Evolutionary conservation across 805 yeast species (phyloP).

Genomic region (Barnettozyma wickerhamii): DNA sequence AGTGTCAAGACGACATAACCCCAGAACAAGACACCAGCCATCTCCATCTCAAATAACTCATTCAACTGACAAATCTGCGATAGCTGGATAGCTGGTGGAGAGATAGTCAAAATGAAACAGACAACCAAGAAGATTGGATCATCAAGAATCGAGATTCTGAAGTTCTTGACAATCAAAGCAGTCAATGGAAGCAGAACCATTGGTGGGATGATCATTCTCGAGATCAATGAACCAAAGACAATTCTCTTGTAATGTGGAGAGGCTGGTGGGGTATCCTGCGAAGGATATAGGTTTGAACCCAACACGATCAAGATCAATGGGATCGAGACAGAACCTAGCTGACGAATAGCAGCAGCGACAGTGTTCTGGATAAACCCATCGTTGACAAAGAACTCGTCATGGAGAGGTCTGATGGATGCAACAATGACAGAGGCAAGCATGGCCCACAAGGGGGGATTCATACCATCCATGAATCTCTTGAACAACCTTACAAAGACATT

Average conservation of each 20-base stretch:
- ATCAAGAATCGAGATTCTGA: conserved; percentile 64
- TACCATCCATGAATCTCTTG: conserved; percentile 34
- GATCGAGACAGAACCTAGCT: conserved; percentile 70
- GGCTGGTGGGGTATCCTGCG: conserved; percentile 61
- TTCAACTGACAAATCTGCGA: conserved; percentile 79
- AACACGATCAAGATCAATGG: conserved; percentile 72
- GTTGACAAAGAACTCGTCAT: conserved; percentile 51
- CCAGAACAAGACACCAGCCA: conserved; percentile 81
- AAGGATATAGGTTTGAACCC: conserved; percentile 75
- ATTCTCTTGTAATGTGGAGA: conserved; percentile 58
- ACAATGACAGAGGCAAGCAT: conserved; percentile 66
- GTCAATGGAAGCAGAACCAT: conserved; percentile 62
- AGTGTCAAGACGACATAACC: conserved; percentile 73
- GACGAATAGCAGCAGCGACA: conserved; percentile 54
- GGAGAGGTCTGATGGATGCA: conserved; percentile 60
- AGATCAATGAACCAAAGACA: conserved; percentile 62
- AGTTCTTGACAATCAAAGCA: conserved; percentile 56
- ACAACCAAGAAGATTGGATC: conserved; percentile 80
- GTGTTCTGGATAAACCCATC: conserved; percentile 65
- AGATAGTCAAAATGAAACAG: conserved; percentile 66
- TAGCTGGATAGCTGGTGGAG: conserved; percentile 82
- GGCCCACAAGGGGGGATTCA: conserved; percentile 84
- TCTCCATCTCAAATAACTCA: conserved; percentile 71
- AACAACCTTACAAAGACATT: not conserved
- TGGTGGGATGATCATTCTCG: conserved; percentile 78